Evolutionary conservation across 2,329 filamentous ascomycete genomes (phyloP), one percentile per base, ranked within the genome.

Genomic region (Colletotrichum sp.): DNA sequence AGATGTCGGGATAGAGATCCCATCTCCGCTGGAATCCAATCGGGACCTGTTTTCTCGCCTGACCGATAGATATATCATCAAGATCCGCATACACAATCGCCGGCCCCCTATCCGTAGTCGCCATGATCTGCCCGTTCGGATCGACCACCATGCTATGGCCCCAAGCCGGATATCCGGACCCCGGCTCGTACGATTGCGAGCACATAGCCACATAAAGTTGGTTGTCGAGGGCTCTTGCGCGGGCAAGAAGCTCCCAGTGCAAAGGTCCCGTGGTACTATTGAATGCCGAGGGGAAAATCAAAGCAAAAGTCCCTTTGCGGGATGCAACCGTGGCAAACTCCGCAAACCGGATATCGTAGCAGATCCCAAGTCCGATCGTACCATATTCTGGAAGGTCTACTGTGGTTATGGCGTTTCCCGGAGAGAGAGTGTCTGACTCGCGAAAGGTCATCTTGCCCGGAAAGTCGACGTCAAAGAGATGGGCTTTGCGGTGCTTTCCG

Each of bases 381-480:
- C 97, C 97, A 84, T 97, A 98, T 78, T 94, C 95, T 3, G 96
- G 95, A 34, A 98, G 87, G 78, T 98, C 94, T 28, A 98, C 89
- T 4, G 98, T 86, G 0, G 96, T 98, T 76, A 98, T 86, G 82
- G 95, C 93, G 86, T 96, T 94, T 0, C 97, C 97, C 0, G 96
- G 93, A 18, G 91, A 93, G 28, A 99, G 90, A 43, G 98, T 95
- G 77, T 98, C 96, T 66, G 93, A 96, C 86, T 99, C 97, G 78
- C 91, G 91, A 86, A 99, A 99, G 15, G 87, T 93, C 84, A 99
- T 98, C 87, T 96, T 96, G 77, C 96, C 96, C 1, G 97, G 97
- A 78, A 99, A 98, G 83, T 98, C 94, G 80, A 99, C 98, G 86
- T 98, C 97, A 85, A 99, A 99, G 60, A 99, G 90, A 85, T 99